Conservation (phyloP, 352 stramenopile species). For the Globisporangium recalcitrans region DNA sequence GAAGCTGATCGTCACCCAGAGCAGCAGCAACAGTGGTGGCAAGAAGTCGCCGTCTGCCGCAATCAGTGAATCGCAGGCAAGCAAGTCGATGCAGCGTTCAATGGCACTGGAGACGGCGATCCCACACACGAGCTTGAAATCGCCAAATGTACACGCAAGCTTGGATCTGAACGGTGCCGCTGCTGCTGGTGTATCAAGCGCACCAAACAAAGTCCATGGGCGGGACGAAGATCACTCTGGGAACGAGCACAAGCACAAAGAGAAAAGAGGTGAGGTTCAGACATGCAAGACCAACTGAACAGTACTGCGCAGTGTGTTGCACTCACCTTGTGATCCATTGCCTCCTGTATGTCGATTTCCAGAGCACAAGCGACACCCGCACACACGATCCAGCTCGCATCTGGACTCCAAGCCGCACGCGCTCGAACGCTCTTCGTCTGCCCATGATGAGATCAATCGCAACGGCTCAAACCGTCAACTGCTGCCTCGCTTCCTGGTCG, state of each 20-base stretch:
- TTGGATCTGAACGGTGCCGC: background rate
- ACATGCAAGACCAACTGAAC: background rate
- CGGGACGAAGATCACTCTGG: background rate
- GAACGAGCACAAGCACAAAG: slow-evolving; percentile 6
- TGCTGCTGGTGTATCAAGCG: background rate
- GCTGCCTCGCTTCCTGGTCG: slow-evolving; percentile 47
- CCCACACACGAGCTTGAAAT: background rate
- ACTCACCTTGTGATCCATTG: background rate
- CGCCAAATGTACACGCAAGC: background rate
- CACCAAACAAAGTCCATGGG: background rate
- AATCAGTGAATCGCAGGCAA: background rate
- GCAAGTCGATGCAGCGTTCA: slow-evolving; percentile 4
- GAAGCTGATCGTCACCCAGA: slow-evolving; percentile 10
- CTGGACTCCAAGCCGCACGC: background rate
- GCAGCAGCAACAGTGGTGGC: slow-evolving; percentile 3
- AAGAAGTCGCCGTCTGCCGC: background rate
- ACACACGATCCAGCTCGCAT: slow-evolving; percentile 4
- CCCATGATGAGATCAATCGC: background rate
- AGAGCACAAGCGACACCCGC: slow-evolving; percentile 9
- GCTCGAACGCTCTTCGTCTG: background rate
- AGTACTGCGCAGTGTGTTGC: background rate
- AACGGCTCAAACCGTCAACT: slow-evolving; percentile 21
- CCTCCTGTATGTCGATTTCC: background rate
- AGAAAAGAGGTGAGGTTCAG: slow-evolving; percentile 1
- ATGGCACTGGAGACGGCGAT: slow-evolving; percentile 4